Percentiles rank a stretch among this genome's conserved stretches.
Conservation (phyloP, 805 yeast genomes). For the Phaffomyces opuntiae region DNA sequence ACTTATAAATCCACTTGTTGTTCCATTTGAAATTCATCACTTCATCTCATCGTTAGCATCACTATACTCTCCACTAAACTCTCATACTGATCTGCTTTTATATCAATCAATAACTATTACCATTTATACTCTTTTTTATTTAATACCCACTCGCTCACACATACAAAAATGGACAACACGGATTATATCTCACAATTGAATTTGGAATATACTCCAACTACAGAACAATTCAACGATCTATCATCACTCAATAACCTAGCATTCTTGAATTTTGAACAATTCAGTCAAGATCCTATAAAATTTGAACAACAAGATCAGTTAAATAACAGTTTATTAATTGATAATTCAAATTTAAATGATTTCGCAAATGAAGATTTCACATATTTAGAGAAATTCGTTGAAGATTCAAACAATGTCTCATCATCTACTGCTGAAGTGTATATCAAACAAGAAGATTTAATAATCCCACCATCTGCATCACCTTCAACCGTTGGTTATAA, state of each 20-base stretch:
- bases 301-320: background rate
- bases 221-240: constrained; percentile 7
- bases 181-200: constrained; percentile 14
- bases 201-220: constrained; percentile 7
- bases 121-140: no score
- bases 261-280: constrained; percentile 21
- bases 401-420: background rate
- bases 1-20: no score
- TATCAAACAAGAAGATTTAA: background rate
- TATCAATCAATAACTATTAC: no score
- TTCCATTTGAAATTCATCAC: no score
- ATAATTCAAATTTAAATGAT: background rate
- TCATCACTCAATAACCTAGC: constrained; percentile 15
- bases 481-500: background rate
- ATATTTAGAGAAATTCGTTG: constrained; percentile 1
- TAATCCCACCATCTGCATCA: background rate
- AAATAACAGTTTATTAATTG: background rate
- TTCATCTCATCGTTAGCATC: no score
- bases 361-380: background rate
- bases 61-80: no score
- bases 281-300: constrained; percentile 7
- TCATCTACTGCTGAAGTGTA: background rate
- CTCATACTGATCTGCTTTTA: no score
- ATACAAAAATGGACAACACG: background rate
- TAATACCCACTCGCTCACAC: no score